These are phyloP conservation scores for Poa annua DNA, from an alignment of 176 grass and related monocot species.

Conservation along the genomic window DNA sequence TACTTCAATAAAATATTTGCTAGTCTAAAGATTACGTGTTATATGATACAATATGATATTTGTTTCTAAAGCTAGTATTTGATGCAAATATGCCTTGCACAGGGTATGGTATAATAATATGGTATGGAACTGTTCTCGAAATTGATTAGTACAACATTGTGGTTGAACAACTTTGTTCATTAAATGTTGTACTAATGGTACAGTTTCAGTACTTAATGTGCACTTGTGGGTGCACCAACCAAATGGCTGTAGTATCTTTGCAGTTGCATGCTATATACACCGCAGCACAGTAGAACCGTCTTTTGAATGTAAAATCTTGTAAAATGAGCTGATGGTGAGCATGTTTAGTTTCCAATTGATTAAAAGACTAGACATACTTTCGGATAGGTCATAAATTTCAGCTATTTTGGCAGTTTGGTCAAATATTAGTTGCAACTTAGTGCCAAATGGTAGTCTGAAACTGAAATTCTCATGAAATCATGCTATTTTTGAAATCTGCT, in stretches of 20 bases:
- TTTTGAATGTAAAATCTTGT: background rate
- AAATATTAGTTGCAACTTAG: background rate
- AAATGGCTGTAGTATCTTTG: background rate
- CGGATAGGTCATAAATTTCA: background rate
- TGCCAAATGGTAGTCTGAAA: background rate
- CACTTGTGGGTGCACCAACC: background rate
- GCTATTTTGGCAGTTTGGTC: background rate
- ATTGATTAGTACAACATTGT: slow-evolving; percentile 4
- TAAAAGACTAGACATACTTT: background rate
- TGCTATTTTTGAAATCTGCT: background rate
- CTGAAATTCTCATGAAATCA: background rate
- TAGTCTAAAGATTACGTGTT: background rate
- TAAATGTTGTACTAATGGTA: slow-evolving; percentile 2
- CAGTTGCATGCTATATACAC: background rate
- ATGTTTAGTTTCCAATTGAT: background rate
- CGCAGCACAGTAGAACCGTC: background rate
- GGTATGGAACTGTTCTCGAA: background rate
- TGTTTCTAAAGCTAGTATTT: background rate
- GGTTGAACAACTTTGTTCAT: background rate
- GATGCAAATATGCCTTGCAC: background rate
- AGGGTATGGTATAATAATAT: slow-evolving; percentile 1
- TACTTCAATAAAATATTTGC: background rate
- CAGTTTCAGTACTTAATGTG: background rate
- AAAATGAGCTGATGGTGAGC: background rate
- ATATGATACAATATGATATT: background rate